Evolutionary conservation across 2,329 filamentous ascomycete species (phyloP), one percentile per base, ranked within the genome.

Genomic region (Stagonosporopsis chrysanthemi): DNA sequence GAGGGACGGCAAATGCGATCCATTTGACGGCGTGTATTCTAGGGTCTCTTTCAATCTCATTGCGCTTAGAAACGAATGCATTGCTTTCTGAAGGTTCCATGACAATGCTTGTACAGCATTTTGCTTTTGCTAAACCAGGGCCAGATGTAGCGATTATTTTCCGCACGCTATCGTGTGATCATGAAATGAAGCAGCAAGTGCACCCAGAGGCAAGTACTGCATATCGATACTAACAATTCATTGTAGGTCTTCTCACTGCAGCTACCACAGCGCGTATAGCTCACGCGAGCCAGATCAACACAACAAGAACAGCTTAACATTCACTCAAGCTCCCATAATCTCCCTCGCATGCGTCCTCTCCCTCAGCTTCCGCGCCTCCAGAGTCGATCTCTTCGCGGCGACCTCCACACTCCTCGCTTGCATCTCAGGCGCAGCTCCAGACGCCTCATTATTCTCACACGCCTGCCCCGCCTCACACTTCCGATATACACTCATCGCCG

Each of bases 11-110:
- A 67, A 71, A 66, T 65, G 68, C 65, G 66, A 70, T 72, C 67
- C 69, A 70, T 71, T 67, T 67, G 68, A 66, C 60, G 65, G 69
- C 68, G 66, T 73, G 71, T 73, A 73, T 69, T 73, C 63, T 73
- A 73, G 65, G 68, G 63, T 71, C 63, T 68, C 56, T 61, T 67
- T 62, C 65, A 63, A 68, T 67, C 63, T 64, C 58, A 65, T 60
- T 68, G 65, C 65, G 63, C 63, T 68, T 72, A 66, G 68, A 72
- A 71, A 71, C 63, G 65, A 72, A 70, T 72, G 65, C 62, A 71
- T 68, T 56, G 62, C 64, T 67, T 70, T 64, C 60, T 57, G 17
- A 22, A 22, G 8, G 19, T 22, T 12, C 12, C 3, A 4, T 39
- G 17, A 19, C 19, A 11, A 22, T n/a, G 31, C 15, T 33, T n/a